These are phyloP conservation scores for Lachnellula arida DNA, from an alignment of 2,329 filamentous ascomycete species.

Conservation along the genomic window DNA sequence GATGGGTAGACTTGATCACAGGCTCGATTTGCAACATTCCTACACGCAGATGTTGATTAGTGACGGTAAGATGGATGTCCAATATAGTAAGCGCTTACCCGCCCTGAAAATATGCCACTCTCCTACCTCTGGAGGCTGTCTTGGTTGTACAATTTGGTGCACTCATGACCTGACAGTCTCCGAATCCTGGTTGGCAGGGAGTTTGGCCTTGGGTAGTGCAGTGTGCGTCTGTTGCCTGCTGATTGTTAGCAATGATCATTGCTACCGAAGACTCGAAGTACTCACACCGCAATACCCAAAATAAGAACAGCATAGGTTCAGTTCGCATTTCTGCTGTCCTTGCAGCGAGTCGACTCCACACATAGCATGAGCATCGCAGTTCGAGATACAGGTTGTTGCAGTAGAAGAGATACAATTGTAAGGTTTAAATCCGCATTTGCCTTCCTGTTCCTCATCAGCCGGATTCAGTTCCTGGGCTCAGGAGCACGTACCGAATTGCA, in stretches of 20 bases:
- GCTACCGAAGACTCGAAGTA: not conserved
- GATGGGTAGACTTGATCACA: constrained; percentile 33
- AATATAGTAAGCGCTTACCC: constrained; percentile 8
- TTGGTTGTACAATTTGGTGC: constrained; percentile 27
- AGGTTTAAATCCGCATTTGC: constrained; percentile 19
- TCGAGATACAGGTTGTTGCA: constrained; percentile 17
- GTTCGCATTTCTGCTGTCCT: constrained; percentile 23
- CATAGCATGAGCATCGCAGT: constrained; percentile 30
- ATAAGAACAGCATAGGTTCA: constrained; percentile 21
- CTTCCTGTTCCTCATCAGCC: constrained; percentile 14
- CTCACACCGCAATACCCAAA: constrained; percentile 20
- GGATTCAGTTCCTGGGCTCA: not conserved
- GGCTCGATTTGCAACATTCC: not conserved
- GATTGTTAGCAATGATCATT: not conserved
- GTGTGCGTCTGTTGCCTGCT: not conserved
- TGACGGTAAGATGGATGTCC: constrained; percentile 19
- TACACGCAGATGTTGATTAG: not conserved
- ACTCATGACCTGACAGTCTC: constrained; percentile 28
- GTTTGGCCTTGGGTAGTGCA: not conserved
- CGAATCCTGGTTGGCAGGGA: constrained; percentile 34
- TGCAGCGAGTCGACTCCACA: constrained; percentile 30
- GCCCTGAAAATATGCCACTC: constrained; percentile 35
- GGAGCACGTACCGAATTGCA: constrained; percentile 17
- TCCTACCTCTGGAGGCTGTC: constrained; percentile 27
- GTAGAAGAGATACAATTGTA: constrained; percentile 13